A percentile compares a stretch with the other conserved stretches of the same genome.
Evolutionary conservation across 768 basidiomycete species (phyloP).

Genomic region (Lentinula guzmanii): DNA sequence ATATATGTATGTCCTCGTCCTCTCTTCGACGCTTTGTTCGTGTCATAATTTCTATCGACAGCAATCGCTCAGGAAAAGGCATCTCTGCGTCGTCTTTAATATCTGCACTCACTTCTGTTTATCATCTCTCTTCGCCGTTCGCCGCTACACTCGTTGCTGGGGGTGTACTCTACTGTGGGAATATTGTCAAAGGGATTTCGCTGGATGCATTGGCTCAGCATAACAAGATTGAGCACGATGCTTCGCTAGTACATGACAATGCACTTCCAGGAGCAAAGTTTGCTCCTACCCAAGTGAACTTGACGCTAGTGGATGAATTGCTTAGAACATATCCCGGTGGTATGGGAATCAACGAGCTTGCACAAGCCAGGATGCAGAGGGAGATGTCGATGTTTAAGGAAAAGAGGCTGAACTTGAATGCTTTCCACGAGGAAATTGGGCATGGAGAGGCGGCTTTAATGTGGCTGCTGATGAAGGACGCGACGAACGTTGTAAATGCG

Average conservation of each 20-base stretch:
- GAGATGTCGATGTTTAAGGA: constrained; percentile 21
- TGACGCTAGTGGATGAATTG: constrained; percentile 25
- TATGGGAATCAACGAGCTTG: constrained; percentile 29
- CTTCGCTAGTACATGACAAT: constrained; percentile 35
- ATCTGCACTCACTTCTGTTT: not conserved
- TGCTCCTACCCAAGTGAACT: constrained; percentile 26
- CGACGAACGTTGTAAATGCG: not conserved
- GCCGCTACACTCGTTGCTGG: not conserved
- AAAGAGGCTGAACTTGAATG: constrained; percentile 19
- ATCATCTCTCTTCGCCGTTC: not conserved
- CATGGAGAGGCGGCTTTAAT: constrained; percentile 35
- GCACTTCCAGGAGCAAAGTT: constrained; percentile 21
- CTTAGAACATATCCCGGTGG: constrained; percentile 19
- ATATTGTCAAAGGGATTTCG: constrained; percentile 19
- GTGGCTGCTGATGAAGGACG: constrained; percentile 24
- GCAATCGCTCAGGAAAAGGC: constrained; percentile 1
- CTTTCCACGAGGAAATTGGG: constrained; percentile 30
- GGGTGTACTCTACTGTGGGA: constrained; percentile 26
- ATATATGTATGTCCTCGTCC: not conserved
- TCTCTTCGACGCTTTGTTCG: not conserved
- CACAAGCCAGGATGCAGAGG: constrained; percentile 28
- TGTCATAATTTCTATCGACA: not conserved
- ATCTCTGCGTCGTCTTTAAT: not conserved
- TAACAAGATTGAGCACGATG: constrained; percentile 43
- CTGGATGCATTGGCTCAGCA: constrained; percentile 39